Evolutionary conservation across 352 stramenopile genomes (phyloP), one percentile per base, ranked within the genome.

Genomic region (Globisporangium megalacanthum): DNA sequence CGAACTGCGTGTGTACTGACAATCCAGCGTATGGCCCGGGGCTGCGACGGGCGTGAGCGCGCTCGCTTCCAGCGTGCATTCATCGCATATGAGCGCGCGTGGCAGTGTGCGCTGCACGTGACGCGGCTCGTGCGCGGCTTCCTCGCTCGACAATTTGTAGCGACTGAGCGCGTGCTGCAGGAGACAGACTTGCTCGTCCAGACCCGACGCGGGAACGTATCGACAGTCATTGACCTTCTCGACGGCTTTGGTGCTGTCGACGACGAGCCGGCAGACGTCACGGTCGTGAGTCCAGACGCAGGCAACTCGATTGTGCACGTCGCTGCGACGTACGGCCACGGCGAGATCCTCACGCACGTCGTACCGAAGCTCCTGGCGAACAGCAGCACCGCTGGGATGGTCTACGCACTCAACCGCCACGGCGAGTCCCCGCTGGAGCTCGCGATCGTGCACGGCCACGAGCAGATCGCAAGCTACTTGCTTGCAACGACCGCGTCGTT

Each of bases 101-200:
- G 64, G 66, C n/a, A 56, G 5, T 79, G 66, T 52, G 69, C 63
- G 1, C 37, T 69, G 11, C 67, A 84, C n/a, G 44, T 80, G 14
- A 86, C 72, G 1, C 72, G 80, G 0, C 68, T 88, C 41, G 70
- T 77, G 0, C 76, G 77, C 4, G 80, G 77, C 0, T 88, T 88
- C 55, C 61, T 90, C 0, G 74, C 61, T 7, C 58, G 80, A 13
- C 60, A 63, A 1, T 39, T 58, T 8, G 72, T 64, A 1, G 39
- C 57, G n/a, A 47, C 64, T 3, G 65, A 73, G 52, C 36, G 36
- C n/a, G 11, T 55, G 41, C 31, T 62, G 3, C 56, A 62, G 19
- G 70, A 80, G 46, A 68, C 35, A 7, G 75, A 90, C 51, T 15
- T 90, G 31, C 56, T 90, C 1, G 66, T 88, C 13, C 78, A 90